Percentiles rank a stretch among this genome's conserved stretches.
phyloP scores from a whole-genome alignment of 106 monocot species.

The Allium cepa region DNA sequence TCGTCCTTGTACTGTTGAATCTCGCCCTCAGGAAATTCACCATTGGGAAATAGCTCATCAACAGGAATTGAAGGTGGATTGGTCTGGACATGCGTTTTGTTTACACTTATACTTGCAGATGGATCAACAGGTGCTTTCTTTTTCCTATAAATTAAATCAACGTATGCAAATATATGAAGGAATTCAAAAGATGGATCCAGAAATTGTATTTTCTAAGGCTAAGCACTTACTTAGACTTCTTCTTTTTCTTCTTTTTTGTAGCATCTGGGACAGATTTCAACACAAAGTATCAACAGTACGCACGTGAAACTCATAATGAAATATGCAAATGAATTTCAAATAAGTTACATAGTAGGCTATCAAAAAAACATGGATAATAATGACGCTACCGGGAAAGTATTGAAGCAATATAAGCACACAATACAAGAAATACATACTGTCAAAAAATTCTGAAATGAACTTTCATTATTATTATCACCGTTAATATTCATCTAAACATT shows the following conservation, averaged over 20 bases:
- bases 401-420: no score
- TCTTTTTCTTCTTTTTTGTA: slow-evolving; percentile 82
- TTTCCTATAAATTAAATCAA: slow-evolving; percentile 41
- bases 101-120: slow-evolving; percentile 45
- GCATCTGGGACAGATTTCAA: slow-evolving; percentile 31
- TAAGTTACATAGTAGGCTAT: no score
- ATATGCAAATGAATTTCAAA: no score
- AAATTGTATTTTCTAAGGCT: not conserved
- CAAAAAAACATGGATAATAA: no score
- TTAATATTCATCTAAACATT: no score
- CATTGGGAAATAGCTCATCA: slow-evolving; percentile 82
- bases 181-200: not conserved
- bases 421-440: no score
- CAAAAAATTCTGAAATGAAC: no score
- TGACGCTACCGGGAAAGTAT: no score
- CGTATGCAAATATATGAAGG: not conserved
- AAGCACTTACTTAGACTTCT: slow-evolving; percentile 48
- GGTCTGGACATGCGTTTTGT: slow-evolving; percentile 37
- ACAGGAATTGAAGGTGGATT: slow-evolving; percentile 90
- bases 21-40: slow-evolving; percentile 88
- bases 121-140: slow-evolving; percentile 70
- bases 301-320: slow-evolving; percentile 2
- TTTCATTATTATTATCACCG: no score
- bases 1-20: slow-evolving; percentile 97
- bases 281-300: slow-evolving; percentile 12